These are phyloP conservation scores for Sporothrix inflata DNA, from an alignment of 2,329 filamentous ascomycete species.

Conservation along the genomic window DNA sequence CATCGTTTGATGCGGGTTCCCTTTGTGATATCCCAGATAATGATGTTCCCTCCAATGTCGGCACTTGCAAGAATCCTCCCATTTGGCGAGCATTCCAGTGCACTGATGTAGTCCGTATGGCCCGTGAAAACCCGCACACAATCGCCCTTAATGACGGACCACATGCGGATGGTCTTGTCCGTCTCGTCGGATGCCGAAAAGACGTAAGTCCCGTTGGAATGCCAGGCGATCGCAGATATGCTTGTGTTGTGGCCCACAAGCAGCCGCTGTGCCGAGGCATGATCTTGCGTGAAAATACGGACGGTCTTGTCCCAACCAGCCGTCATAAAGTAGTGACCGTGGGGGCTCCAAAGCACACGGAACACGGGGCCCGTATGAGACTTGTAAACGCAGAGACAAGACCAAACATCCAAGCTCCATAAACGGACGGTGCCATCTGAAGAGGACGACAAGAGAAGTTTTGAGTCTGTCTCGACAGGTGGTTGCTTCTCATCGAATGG, in stretches of 20 bases:
- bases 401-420: conserved; percentile 91
- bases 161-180: conserved; percentile 95
- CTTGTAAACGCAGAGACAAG: conserved; percentile 92
- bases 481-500: conserved; percentile 55
- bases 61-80: conserved; percentile 91
- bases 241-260: conserved; percentile 91
- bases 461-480: conserved; percentile 59
- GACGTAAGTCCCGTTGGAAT: conserved; percentile 89
- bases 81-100: conserved; percentile 82
- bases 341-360: conserved; percentile 86
- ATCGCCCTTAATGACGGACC: conserved; percentile 85
- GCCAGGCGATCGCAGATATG: conserved; percentile 90
- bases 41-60: conserved; percentile 84
- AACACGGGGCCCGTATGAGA: conserved; percentile 89
- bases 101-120: conserved; percentile 83
- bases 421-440: conserved; percentile 86
- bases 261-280: conserved; percentile 84
- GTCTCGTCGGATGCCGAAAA: conserved; percentile 87
- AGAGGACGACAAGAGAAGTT: conserved; percentile 83
- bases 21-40: conserved; percentile 91
- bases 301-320: conserved; percentile 88
- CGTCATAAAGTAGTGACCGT: conserved; percentile 92
- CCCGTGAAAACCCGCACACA: conserved; percentile 91
- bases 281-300: conserved; percentile 89
- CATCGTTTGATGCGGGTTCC: conserved; percentile 88